phyloP scores from a whole-genome alignment of 2,329 filamentous ascomycete species.

The Verticillium alfalfae region DNA sequence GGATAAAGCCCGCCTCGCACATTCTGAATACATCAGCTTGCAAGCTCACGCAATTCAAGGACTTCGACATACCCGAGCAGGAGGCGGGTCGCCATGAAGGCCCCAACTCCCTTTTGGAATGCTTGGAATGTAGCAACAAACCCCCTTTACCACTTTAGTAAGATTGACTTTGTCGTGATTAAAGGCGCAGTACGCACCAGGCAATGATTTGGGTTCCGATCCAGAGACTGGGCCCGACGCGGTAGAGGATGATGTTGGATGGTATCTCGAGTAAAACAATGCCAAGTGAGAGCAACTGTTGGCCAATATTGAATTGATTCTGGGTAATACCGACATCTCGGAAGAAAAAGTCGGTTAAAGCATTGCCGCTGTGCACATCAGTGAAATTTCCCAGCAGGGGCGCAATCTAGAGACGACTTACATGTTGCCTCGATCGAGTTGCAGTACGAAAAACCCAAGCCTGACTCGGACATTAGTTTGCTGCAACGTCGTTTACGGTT shows the following conservation, averaged over 20 bases:
- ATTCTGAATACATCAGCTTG: neutral
- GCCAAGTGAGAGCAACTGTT: constrained; percentile 42
- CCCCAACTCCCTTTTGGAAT: constrained; percentile 23
- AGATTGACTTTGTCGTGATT: constrained; percentile 11
- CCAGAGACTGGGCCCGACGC: constrained; percentile 39
- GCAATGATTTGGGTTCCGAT: constrained; percentile 36
- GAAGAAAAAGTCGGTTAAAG: constrained; percentile 27
- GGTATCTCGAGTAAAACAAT: constrained; percentile 40
- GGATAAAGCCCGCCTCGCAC: constrained; percentile 37
- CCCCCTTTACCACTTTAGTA: constrained; percentile 15
- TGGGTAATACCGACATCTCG: constrained; percentile 42
- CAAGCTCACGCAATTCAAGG: too few species aligned
- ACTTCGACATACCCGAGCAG: constrained; percentile 17
- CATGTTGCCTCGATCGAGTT: constrained; percentile 28
- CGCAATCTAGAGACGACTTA: constrained; percentile 1
- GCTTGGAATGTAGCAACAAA: constrained; percentile 27
- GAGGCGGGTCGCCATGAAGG: constrained; percentile 30
- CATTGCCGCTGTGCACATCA: constrained; percentile 4
- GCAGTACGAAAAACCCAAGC: constrained; percentile 39
- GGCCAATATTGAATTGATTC: constrained; percentile 46
- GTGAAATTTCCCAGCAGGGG: neutral
- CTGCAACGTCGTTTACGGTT: neutral
- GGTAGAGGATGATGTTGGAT: constrained; percentile 40
- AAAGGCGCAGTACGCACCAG: constrained; percentile 27
- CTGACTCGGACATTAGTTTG: neutral